Conservation (phyloP, 768 basidiomycete genomes). For the Asterophora lycoperdoides region DNA sequence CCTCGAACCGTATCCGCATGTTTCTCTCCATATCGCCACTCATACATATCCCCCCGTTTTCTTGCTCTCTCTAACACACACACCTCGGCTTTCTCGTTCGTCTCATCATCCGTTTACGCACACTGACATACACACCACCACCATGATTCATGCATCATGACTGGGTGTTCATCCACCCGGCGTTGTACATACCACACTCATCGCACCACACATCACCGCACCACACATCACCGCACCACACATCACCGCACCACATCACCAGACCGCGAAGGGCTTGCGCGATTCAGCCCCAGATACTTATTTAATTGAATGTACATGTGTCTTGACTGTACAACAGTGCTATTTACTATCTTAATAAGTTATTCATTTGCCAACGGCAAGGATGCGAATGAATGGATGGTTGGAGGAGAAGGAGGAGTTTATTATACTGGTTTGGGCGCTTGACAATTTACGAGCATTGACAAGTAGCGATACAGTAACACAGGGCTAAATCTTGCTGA, state of each 20-base stretch:
- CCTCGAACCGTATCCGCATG: neutral
- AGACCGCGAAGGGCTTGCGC: conserved; percentile 39
- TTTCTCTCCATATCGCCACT: neutral
- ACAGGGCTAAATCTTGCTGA: too few species aligned
- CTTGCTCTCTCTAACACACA: too few species aligned
- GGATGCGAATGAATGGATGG: neutral
- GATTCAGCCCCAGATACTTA: conserved; percentile 28
- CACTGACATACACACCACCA: neutral
- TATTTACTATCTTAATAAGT: too few species aligned
- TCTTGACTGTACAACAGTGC: neutral
- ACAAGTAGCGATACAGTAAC: too few species aligned
- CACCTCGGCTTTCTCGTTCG: neutral
- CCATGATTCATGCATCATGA: too few species aligned
- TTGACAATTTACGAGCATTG: too few species aligned
- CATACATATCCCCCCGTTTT: neutral
- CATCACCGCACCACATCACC: too few species aligned
- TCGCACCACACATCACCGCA: neutral
- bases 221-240: too few species aligned
- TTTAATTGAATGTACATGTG: conserved; percentile 12
- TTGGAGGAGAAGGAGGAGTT: neutral
- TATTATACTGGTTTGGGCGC: too few species aligned
- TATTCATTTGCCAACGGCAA: too few species aligned
- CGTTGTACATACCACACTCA: conserved; percentile 10
- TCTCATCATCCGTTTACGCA: neutral
- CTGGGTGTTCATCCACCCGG: neutral